A percentile compares a stretch with the other conserved stretches of the same genome.
These are phyloP conservation scores for Yamadazyma takamatsuzukensis DNA, from an alignment of 805 yeast species.

Conservation along the genomic window DNA sequence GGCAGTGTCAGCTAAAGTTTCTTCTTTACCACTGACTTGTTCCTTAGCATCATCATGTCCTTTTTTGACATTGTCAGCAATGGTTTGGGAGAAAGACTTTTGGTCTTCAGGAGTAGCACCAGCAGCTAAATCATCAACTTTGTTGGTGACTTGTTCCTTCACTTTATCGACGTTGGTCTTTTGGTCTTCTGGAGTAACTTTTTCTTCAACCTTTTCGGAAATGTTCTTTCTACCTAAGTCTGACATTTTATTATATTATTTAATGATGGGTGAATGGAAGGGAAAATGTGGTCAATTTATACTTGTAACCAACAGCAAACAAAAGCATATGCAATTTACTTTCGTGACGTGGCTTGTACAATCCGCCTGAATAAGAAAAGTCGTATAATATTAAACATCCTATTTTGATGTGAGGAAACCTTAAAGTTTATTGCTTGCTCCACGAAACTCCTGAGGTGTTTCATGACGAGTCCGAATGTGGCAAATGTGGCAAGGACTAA, in stretches of 20 bases:
- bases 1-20: constrained; percentile 40
- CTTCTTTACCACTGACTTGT: constrained; percentile 19
- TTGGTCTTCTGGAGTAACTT: constrained; percentile 65
- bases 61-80: constrained; percentile 55
- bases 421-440: too few relatives aligned
- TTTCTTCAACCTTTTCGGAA: constrained; percentile 63
- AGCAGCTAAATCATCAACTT: constrained; percentile 62
- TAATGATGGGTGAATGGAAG: too few relatives aligned
- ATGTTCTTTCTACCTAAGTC: constrained; percentile 73
- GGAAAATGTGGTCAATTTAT: constrained; percentile 4
- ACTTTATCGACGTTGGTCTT: constrained; percentile 63
- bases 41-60: constrained; percentile 53
- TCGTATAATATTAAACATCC: too few relatives aligned
- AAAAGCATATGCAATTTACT: too few relatives aligned
- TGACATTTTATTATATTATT: constrained; percentile 22
- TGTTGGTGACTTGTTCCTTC: constrained; percentile 65
- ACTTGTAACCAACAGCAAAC: too few relatives aligned
- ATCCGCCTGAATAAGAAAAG: too few relatives aligned
- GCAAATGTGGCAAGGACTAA: too few relatives aligned
- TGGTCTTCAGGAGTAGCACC: constrained; percentile 58
- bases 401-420: too few relatives aligned
- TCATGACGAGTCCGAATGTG: too few relatives aligned
- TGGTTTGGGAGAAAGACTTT: constrained; percentile 68
- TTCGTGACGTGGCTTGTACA: too few relatives aligned
- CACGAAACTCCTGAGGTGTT: too few relatives aligned